These are phyloP conservation scores for Endocalyx cinctus DNA, from an alignment of 2,329 filamentous ascomycete genomes.

Conservation along the genomic window DNA sequence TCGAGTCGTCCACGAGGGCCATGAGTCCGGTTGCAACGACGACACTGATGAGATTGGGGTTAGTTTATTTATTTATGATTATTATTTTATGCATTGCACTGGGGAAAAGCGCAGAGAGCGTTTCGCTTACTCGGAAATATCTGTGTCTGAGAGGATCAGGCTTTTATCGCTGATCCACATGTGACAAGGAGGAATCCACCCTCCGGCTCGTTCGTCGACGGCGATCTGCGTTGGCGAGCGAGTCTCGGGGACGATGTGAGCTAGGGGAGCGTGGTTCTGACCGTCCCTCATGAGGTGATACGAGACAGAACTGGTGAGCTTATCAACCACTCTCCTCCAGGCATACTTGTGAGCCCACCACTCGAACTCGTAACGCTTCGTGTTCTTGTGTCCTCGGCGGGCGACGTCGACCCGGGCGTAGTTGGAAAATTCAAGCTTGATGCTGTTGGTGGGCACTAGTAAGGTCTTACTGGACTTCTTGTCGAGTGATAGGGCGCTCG, in stretches of 20 bases:
- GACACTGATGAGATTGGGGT: conserved; percentile 50
- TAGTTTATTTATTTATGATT: conserved; percentile 13
- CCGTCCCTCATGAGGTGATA: conserved; percentile 75
- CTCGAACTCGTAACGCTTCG: conserved; percentile 82
- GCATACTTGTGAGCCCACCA: conserved; percentile 87
- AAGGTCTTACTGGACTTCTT: conserved; percentile 28
- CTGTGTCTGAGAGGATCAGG: conserved; percentile 65
- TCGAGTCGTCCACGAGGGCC: conserved; percentile 84
- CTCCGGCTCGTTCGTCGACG: conserved; percentile 72
- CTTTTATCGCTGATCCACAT: conserved; percentile 81
- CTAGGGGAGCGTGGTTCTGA: conserved; percentile 57
- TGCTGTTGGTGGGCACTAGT: conserved; percentile 63
- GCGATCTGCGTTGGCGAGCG: conserved; percentile 65
- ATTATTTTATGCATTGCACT: conserved; percentile 1
- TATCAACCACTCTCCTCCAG: conserved; percentile 73
- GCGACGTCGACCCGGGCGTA: conserved; percentile 87
- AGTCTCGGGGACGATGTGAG: conserved; percentile 79
- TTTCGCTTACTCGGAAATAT: conserved; percentile 77
- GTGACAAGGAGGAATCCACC: conserved; percentile 85
- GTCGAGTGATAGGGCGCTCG: conserved; percentile 26
- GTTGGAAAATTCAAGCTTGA: conserved; percentile 93
- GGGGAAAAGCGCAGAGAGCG: conserved; percentile 5
- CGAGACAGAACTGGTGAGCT: conserved; percentile 64
- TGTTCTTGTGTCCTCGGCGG: conserved; percentile 59
- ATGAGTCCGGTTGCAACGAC: conserved; percentile 88